Percentiles rank a stretch among this genome's conserved stretches.
phyloP scores from a whole-genome alignment of 129 eudicot genomes.

The Lactuca saligna region DNA sequence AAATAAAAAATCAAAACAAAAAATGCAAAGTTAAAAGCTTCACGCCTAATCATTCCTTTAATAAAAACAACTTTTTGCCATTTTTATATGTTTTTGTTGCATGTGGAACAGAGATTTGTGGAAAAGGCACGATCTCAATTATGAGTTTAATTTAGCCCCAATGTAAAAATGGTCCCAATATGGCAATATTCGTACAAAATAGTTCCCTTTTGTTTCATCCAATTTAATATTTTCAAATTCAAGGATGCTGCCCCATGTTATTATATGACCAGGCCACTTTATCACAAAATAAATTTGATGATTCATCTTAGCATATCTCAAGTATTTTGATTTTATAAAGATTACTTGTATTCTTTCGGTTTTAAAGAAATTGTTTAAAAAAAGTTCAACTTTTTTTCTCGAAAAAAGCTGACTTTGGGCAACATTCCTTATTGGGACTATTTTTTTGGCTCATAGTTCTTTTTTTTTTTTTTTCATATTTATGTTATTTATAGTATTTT shows the following conservation, averaged over 20 bases:
- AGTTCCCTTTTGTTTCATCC: background rate
- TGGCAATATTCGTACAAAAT: background rate
- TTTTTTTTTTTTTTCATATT: too few relatives aligned
- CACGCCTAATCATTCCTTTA: slow-evolving; percentile 2
- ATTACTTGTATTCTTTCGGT: too few relatives aligned
- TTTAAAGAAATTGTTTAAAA: too few relatives aligned
- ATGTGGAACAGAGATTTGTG: slow-evolving; percentile 22
- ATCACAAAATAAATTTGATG: too few relatives aligned
- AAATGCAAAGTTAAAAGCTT: background rate
- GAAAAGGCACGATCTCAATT: slow-evolving; percentile 18
- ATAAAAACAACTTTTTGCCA: background rate
- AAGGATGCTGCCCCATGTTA: background rate
- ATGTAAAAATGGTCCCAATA: background rate
- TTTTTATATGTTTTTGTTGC: slow-evolving; percentile 11
- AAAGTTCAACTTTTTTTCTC: too few relatives aligned
- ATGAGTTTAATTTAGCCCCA: slow-evolving; percentile 6
- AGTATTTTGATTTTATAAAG: too few relatives aligned
- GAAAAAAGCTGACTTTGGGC: too few relatives aligned
- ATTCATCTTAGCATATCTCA: too few relatives aligned
- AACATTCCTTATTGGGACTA: too few relatives aligned
- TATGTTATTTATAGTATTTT: too few relatives aligned
- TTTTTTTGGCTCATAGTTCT: too few relatives aligned
- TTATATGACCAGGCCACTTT: too few relatives aligned
- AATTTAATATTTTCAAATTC: background rate
- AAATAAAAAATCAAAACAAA: background rate